These are phyloP conservation scores for Elongisporangium prolatum DNA, from an alignment of 352 stramenopile genomes.

Conservation along the genomic window DNA sequence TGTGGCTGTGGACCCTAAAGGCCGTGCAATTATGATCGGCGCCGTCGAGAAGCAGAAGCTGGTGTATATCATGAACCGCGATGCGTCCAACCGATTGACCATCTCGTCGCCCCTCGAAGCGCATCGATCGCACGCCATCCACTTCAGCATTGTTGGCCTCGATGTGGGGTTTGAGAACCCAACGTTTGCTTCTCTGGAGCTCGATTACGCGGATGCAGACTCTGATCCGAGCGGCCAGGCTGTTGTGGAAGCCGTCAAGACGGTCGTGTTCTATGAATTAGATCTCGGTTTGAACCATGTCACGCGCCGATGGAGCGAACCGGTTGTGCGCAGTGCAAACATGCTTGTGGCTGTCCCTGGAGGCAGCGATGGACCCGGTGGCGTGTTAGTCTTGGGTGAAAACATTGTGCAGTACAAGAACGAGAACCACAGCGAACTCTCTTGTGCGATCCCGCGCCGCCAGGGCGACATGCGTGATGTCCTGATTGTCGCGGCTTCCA, in stretches of 20 bases:
- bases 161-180: slow-evolving; percentile 99
- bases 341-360: slow-evolving; percentile 90
- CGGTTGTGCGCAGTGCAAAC: slow-evolving; percentile 88
- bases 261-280: slow-evolving; percentile 98
- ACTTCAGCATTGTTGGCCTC: slow-evolving; percentile 93
- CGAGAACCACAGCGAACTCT: slow-evolving; percentile 83
- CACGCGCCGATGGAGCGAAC: slow-evolving; percentile 92
- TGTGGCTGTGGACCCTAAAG: slow-evolving; percentile 95
- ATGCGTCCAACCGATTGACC: slow-evolving; percentile 91
- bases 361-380: slow-evolving; percentile 81
- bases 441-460: slow-evolving; percentile 72
- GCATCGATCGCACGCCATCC: slow-evolving; percentile 94
- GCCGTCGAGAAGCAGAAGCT: slow-evolving; percentile 99
- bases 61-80: slow-evolving; percentile 98
- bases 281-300: slow-evolving; percentile 99
- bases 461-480: slow-evolving; percentile 79
- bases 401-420: slow-evolving; percentile 98
- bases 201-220: slow-evolving; percentile 92
- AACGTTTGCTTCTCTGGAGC: slow-evolving; percentile 96
- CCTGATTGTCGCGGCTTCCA: slow-evolving; percentile 90
- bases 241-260: slow-evolving; percentile 83
- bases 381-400: slow-evolving; percentile 96
- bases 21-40: slow-evolving; percentile 95
- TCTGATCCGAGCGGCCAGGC: slow-evolving; percentile 70
- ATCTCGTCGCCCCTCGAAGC: slow-evolving; percentile 99